Evolutionary conservation across 441 rosid species (phyloP), one percentile per base, ranked within the genome.

Genomic region (Aleurites moluccanus): DNA sequence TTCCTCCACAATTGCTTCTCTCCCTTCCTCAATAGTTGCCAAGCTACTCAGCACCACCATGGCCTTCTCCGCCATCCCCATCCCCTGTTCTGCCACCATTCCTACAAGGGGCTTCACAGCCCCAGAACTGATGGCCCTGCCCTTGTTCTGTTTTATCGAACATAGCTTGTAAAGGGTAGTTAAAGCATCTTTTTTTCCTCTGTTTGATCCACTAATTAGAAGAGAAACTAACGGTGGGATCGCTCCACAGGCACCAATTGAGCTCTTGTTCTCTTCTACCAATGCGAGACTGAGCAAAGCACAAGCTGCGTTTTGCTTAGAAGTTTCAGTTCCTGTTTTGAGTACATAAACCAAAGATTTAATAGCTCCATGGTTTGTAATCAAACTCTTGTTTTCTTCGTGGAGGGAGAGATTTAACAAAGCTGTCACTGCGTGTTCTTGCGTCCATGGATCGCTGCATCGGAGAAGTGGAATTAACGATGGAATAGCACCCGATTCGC

Each of bases 231-330:
- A 85, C 1, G 96, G 96, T 5, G 94, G 99, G 11, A 92, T 89
- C 13, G 98, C 96, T 6, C 96, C 97, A 56, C 92, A 86, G 1
- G 90, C 92, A 38, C 96, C 99, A 14, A 94, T 94, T 1, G 93
- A 91, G 74, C 73, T 84, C 84, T 90, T 91, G 83, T 92, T 91
- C 84, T 89, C 97, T 8, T 92, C 97, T 44, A 92, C 33, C 71
- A 92, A 77, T 10, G 98, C 94, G 4, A 92, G 76, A 70, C 98
- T 92, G 15, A 95, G 82, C 74, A 95, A 79, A 40, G 97, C 98
- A 25, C 97, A 94, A 0, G 99, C 99, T 0, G 96, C 93, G 82
- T 95, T 92, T 70, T 95, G 98, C 88, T 92, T 95, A 3, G 96
- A 89, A 23, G 90, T 86, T 80, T 90, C 93, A 2, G 98, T 95